Base-by-base conservation (phyloP, 768 basidiomycete genomes). In the Phaffia tasmanica region DNA sequence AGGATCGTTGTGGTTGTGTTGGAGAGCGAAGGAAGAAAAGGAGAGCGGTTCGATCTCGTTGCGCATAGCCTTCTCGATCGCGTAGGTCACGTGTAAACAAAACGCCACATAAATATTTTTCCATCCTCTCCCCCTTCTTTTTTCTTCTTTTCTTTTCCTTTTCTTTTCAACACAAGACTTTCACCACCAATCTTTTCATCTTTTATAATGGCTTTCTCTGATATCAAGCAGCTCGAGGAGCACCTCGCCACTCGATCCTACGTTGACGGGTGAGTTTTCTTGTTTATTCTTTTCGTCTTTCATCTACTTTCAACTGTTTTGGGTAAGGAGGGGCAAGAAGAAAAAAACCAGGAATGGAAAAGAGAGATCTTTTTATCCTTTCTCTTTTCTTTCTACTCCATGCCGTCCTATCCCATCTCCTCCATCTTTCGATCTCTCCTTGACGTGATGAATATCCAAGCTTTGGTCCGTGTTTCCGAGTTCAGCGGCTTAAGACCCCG, bases 401-500 rank as follows among this genome's bases (percentile, higher is more conserved):
- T 67, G 70, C 73, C 32, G 50, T 50, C 27, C 57, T 19, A 29
- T 42, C 32, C 55, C 27, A 61, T 49, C 46, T 19, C 59, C 54
- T 27, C 51, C 47, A 35, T 42, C 32, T 47, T 25, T 11, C 30
- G 25, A 32, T 27, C 60, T 35, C 51, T 35, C 60, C 53, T 50
- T 51, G 53, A 64, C 57, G 72, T 81, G 85, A 89, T 87, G 87
- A 88, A 77, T 77, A 75, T 42, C 71, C 72, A 79, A 76, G 86
- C 86, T 87, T 87, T 89, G 89, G 88, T 90, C 88, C 88, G 88
- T 89, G 88, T 89, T 89, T 87, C 88, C 83, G 85, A 89, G 86
- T 42, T 65, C 42, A 71, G 86, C 84, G 87, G 84, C 80, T 86
- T 73, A 76, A 91, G 88, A 89, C 86, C 87, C 83, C 87, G 85